phyloP scores from a whole-genome alignment of 257 asterid species.

The Verbena officinalis region DNA sequence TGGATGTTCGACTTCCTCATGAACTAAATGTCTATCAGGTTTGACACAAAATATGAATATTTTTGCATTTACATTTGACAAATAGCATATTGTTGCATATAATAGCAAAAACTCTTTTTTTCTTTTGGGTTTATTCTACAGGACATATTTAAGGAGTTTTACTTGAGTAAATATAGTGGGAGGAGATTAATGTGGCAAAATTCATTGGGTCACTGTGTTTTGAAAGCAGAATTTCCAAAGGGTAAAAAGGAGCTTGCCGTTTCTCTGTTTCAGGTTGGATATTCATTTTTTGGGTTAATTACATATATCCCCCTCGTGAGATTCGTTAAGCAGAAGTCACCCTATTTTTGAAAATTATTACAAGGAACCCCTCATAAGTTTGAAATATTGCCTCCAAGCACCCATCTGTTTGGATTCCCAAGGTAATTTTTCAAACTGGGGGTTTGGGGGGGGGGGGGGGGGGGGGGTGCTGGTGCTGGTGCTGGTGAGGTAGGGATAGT shows the following conservation, averaged over 20 bases:
- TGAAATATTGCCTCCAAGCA: too few relatives aligned
- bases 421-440: too few relatives aligned
- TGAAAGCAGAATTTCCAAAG: constrained; percentile 84
- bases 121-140: constrained; percentile 31
- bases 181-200: constrained; percentile 99
- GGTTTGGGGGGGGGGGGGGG: too few relatives aligned
- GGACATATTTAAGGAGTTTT: constrained; percentile 97
- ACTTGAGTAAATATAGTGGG: constrained; percentile 92
- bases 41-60: constrained; percentile 18
- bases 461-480: too few relatives aligned
- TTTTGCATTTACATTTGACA: background rate
- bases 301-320: too few relatives aligned
- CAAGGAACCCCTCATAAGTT: too few relatives aligned
- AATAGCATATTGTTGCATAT: constrained; percentile 22
- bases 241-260: constrained; percentile 98
- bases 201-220: constrained; percentile 92
- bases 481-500: too few relatives aligned
- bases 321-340: too few relatives aligned
- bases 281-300: too few relatives aligned
- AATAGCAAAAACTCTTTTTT: constrained; percentile 6
- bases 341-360: too few relatives aligned
- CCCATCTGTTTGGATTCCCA: too few relatives aligned
- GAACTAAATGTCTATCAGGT: constrained; percentile 98
- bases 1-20: constrained; percentile 95
- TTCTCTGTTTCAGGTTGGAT: constrained; percentile 94